phyloP scores from a whole-genome alignment of 208 protist species.

The Trypanosoma rangeli region DNA sequence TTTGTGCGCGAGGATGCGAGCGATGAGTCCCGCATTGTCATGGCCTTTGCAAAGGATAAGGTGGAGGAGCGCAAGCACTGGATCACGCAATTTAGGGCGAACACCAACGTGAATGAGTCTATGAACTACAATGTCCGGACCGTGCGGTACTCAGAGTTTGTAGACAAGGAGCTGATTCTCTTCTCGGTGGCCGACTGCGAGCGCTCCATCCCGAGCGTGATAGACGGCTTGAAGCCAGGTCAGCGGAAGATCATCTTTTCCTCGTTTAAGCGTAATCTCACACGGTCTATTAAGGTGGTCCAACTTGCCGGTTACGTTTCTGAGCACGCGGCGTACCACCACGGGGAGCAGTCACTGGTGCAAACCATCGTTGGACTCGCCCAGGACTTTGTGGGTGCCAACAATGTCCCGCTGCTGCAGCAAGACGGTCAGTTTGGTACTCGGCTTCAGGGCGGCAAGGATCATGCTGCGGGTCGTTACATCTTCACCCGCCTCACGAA shows the following conservation, averaged over 20 bases:
- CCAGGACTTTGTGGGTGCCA: conserved; percentile 98
- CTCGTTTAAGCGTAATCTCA: conserved; percentile 99
- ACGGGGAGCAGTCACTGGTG: conserved; percentile 98
- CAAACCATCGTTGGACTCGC: conserved; percentile 99
- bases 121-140: conserved; percentile 91
- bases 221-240: conserved; percentile 99
- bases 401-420: conserved; percentile 99
- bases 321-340: conserved; percentile 99
- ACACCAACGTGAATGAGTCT: conserved; percentile 74
- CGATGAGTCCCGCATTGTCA: conserved; percentile 96
- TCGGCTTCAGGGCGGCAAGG: conserved; percentile 97
- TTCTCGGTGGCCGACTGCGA: conserved; percentile 98
- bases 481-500: conserved; percentile 98
- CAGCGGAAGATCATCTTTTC: conserved; percentile 99
- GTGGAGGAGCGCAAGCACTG: conserved; percentile 99
- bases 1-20: conserved; percentile 89
- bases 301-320: conserved; percentile 99
- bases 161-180: conserved; percentile 99
- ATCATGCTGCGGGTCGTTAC: conserved; percentile 98
- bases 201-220: conserved; percentile 90
- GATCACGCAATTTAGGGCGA: conserved; percentile 93
- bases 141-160: conserved; percentile 96
- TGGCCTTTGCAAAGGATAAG: conserved; percentile 98
- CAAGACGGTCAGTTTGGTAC: conserved; percentile 99
- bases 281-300: conserved; percentile 98